Base-by-base conservation (phyloP, 805 yeast species). In the Candida oleophila region DNA sequence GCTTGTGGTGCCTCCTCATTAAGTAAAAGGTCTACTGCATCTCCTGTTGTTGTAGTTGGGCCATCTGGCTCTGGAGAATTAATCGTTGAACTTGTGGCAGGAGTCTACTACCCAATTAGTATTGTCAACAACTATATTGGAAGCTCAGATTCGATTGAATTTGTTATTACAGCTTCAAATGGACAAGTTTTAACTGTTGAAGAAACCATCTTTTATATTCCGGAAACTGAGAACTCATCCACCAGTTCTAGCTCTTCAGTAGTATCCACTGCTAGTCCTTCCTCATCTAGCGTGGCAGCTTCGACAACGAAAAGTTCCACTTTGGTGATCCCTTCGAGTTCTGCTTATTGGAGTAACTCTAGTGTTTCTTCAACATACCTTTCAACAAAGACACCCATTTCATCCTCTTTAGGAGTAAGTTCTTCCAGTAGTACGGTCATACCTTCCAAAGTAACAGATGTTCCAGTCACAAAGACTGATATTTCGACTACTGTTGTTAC, bases 401-500 rank as follows among this genome's bases (percentile, higher is more conserved):
- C 30, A 25, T 25, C 30, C 5, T 25, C 30, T 7, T 25, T 25
- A 25, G 30, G 30, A 7, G 11, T 11, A 7, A 7, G 9, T 25
- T 36, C 39, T 16, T 36, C 22, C 21, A 36, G 9, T 16, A 22
- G 16, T 36, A 15, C 21, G 22, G 18, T 15, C 39, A 15, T 22
- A n/a, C 18, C 39, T 5, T 25, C 11, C 5, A 11, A 5, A 5
- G 12, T 5, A 8, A 8, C 37, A 15, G 19, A 16, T 34, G 22
- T 36, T 11, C 22, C 39, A 5, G 39, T 22, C 18, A 36, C 22
- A 16, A 51, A 47, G 35, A 60, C 65, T 39, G 54, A 56, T 39
- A 58, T 62, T 21, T 54, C 59, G n/a, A 51, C 59, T 2, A 57
- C 59, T 14, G 40, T 51, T 16, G 40, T 55, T 18, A 53, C 56